Base-by-base conservation (phyloP, 148 eudicot species). In the Limonium bicolor region DNA sequence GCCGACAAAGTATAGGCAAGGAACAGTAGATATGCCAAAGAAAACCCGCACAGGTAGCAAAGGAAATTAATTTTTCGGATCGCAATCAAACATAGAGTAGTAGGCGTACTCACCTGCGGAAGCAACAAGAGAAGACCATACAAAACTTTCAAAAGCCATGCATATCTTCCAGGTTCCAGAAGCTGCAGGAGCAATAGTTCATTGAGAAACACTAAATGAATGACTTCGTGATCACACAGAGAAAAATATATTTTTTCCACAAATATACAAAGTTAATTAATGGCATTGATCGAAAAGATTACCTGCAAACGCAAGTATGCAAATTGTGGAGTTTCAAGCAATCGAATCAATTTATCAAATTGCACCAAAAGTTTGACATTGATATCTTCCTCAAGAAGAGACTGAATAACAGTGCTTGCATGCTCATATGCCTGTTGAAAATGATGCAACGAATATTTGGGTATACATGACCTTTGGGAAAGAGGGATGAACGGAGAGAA, bases 51-150 rank as follows among this genome's bases (percentile, higher is more conserved):
- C n/a, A n/a, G n/a, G n/a, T n/a, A n/a, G n/a, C n/a, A n/a, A n/a
- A n/a, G n/a, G n/a, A n/a, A n/a, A n/a, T n/a, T n/a, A n/a, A n/a
- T n/a, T n/a, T n/a, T n/a, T n/a, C n/a, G n/a, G n/a, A n/a, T n/a
- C n/a, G n/a, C n/a, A n/a, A n/a, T n/a, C n/a, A n/a, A n/a, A n/a
- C n/a, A n/a, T n/a, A n/a, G n/a, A n/a, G 27, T 13, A 24, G 5
- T 4, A 51, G 28, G 27, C 18, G 12, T 14, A 13, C 19, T 8
- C 68, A 81, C 99, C 99, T 90, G 99, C 7, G 99, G 99, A 64
- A 90, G 93, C 51, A 90, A 67, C 95, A 85, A 80, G 31, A 85
- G 82, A 54, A 90, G 88, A 60, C 99, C 99, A 63, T 90, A 85
- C 37, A 90, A 71, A 46, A 86, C 71, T 73, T 90, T 90, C 53